phyloP scores from a whole-genome alignment of 2,329 filamentous ascomycete genomes.

The Raffaelea albimanens region DNA sequence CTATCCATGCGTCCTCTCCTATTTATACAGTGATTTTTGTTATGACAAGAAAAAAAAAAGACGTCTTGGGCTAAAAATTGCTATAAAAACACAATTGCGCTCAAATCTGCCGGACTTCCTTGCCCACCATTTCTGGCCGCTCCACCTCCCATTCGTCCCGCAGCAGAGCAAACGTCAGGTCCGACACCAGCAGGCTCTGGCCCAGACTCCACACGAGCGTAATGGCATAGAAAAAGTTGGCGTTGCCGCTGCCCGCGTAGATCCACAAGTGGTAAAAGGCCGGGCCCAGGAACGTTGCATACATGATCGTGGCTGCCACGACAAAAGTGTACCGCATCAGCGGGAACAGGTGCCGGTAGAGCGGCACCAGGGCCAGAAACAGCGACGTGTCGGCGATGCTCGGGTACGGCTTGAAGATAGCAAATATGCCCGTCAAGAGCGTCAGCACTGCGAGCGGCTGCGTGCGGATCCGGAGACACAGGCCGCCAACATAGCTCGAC shows the following conservation, averaged over 20 bases:
- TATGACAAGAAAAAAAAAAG: not conserved
- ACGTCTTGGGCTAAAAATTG: not conserved
- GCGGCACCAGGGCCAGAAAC: slow-evolving; percentile 71
- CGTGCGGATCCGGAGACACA: slow-evolving; percentile 71
- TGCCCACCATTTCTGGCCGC: slow-evolving; percentile 79
- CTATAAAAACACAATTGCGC: too few relatives aligned
- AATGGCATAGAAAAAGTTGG: slow-evolving; percentile 99
- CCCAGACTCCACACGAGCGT: slow-evolving; percentile 97
- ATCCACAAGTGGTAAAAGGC: slow-evolving; percentile 98
- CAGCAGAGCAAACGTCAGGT: slow-evolving; percentile 78
- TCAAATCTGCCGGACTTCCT: slow-evolving; percentile 76
- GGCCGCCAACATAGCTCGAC: slow-evolving; percentile 75
- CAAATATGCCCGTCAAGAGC: slow-evolving; percentile 79
- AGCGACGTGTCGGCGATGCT: slow-evolving; percentile 83
- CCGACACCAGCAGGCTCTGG: slow-evolving; percentile 75
- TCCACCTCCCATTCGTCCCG: slow-evolving; percentile 92
- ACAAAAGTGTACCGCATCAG: slow-evolving; percentile 92
- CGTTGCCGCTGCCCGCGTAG: slow-evolving; percentile 93
- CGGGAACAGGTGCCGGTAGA: slow-evolving; percentile 88
- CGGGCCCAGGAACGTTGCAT: slow-evolving; percentile 80
- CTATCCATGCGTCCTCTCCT: too few relatives aligned
- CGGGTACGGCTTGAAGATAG: slow-evolving; percentile 95
- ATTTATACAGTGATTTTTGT: too few relatives aligned
- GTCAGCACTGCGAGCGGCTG: slow-evolving; percentile 83
- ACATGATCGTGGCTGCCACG: slow-evolving; percentile 71